A percentile compares a stretch with the other conserved stretches of the same genome.
Conservation (phyloP, 768 basidiomycete genomes). For the Flagelloscypha sp. region DNA sequence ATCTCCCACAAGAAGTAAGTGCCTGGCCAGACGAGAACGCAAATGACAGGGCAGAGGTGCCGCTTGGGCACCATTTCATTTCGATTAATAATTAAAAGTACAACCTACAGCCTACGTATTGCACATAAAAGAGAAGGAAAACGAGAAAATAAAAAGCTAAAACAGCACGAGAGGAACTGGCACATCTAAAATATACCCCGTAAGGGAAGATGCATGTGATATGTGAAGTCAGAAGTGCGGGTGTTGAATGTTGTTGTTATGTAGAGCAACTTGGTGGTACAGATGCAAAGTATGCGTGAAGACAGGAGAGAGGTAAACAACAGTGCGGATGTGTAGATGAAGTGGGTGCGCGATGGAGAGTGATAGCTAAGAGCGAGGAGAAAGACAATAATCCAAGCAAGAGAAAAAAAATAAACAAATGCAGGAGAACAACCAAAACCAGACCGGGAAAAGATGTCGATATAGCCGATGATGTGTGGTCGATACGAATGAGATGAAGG, state of each 20-base stretch:
- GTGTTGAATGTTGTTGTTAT: slow-evolving; percentile 1
- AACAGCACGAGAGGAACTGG: neutral
- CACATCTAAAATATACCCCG: neutral
- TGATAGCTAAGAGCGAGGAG: neutral
- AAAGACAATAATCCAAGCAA: too few relatives aligned
- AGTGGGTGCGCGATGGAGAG: too few relatives aligned
- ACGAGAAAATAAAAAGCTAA: neutral
- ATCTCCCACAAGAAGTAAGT: too few relatives aligned
- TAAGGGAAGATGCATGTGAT: slow-evolving; percentile 2
- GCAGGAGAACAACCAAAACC: too few relatives aligned
- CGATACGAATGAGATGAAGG: neutral
- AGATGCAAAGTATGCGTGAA: neutral
- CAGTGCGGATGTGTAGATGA: too few relatives aligned
- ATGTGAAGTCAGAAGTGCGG: slow-evolving; percentile 3
- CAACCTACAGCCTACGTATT: neutral
- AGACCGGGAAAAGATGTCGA: too few relatives aligned
- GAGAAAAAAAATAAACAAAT: too few relatives aligned
- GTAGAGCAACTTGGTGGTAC: neutral
- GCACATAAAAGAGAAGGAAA: neutral
- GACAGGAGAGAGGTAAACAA: neutral
- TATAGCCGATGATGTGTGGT: neutral
- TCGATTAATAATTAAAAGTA: neutral
- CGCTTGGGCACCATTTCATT: neutral
- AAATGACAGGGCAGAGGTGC: neutral
- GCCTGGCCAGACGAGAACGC: too few relatives aligned